Percentiles rank a stretch among this genome's conserved stretches.
phyloP scores from a whole-genome alignment of 345 rosid species.

The Brassica juncea region DNA sequence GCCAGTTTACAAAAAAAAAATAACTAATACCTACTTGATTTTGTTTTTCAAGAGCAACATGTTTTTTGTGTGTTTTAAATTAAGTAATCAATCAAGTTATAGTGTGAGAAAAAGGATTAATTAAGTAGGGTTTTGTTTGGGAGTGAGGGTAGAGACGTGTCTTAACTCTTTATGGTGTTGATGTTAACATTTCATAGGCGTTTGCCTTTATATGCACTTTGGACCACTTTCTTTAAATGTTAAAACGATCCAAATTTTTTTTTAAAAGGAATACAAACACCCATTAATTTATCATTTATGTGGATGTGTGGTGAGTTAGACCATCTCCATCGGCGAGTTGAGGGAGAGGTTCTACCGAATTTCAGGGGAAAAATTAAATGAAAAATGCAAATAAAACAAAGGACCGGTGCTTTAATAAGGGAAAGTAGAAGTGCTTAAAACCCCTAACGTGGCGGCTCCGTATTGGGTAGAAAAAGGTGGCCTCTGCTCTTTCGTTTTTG shows the following conservation, averaged over 20 bases:
- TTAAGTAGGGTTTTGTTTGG: slow-evolving; percentile 44
- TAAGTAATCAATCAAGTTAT: slow-evolving; percentile 1
- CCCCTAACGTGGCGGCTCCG: too few species aligned
- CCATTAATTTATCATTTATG: not conserved
- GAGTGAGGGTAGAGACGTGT: slow-evolving; percentile 38
- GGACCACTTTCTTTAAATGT: slow-evolving; percentile 48
- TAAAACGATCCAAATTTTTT: slow-evolving; percentile 5
- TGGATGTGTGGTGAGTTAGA: not conserved
- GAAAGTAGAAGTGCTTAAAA: too few species aligned
- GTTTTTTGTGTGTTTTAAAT: slow-evolving; percentile 9
- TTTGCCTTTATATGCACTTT: slow-evolving; percentile 53
- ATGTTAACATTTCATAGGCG: slow-evolving; percentile 48
- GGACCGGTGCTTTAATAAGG: too few species aligned
- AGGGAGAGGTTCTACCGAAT: too few species aligned
- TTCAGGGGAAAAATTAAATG: too few species aligned
- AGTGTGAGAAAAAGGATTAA: not conserved
- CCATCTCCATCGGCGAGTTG: too few species aligned
- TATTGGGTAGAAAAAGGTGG: too few species aligned
- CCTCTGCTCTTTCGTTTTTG: too few species aligned
- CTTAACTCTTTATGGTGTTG: slow-evolving; percentile 23
- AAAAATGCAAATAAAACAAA: too few species aligned
- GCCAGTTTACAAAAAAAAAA: too few species aligned
- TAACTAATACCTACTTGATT: not conserved
- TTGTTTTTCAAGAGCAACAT: not conserved
- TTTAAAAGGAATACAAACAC: not conserved